Percentiles rank a stretch among this genome's conserved stretches.
phyloP scores from a whole-genome alignment of 1,139 yeast species.

The Arxiozyma bovina region DNA sequence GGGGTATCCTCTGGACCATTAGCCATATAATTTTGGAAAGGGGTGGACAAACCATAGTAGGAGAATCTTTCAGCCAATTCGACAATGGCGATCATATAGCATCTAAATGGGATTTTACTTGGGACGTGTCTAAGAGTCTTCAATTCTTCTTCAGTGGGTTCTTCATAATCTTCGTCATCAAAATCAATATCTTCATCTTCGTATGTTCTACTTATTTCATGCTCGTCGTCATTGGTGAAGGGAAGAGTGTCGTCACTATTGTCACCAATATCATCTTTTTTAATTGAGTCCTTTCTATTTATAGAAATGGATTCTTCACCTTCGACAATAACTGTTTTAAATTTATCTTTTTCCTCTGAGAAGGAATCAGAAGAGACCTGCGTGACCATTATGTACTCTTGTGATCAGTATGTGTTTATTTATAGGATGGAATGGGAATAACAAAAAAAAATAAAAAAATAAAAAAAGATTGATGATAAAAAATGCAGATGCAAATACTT shows the following conservation, averaged over 20 bases:
- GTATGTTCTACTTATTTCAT: neutral
- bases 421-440: neutral
- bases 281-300: neutral
- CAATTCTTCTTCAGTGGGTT: slow-evolving; percentile 27
- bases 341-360: slow-evolving; percentile 4
- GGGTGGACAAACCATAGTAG: slow-evolving; percentile 72
- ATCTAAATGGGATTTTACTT: slow-evolving; percentile 30
- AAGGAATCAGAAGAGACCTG: neutral
- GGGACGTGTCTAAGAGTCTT: slow-evolving; percentile 23
- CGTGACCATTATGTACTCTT: slow-evolving; percentile 1
- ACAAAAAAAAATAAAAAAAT: no score
- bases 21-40: slow-evolving; percentile 74
- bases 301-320: neutral
- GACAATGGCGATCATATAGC: slow-evolving; percentile 69
- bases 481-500: neutral
- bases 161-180: slow-evolving; percentile 16
- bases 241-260: slow-evolving; percentile 4
- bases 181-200: slow-evolving; percentile 4
- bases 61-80: slow-evolving; percentile 79
- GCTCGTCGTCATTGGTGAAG: slow-evolving; percentile 1
- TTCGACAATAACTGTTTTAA: slow-evolving; percentile 3
- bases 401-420: neutral
- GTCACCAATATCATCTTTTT: neutral
- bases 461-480: neutral
- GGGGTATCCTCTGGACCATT: slow-evolving; percentile 39